A percentile compares a stretch with the other conserved stretches of the same genome.
Evolutionary conservation across 805 yeast species (phyloP).

Genomic region (Starmerella riodocensis): DNA sequence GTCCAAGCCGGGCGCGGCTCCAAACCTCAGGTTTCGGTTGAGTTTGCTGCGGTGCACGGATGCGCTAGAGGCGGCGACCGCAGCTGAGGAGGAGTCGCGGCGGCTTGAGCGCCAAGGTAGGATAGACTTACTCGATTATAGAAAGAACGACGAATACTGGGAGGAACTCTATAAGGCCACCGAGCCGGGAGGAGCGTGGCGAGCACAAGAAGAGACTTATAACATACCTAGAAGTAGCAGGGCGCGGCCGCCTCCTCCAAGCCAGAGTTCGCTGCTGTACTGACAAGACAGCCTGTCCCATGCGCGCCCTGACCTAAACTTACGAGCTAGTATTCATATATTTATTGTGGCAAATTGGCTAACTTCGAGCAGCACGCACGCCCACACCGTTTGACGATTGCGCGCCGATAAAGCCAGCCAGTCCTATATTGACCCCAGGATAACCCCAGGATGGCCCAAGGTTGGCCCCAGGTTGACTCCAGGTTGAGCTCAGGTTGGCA

Average conservation of each 20-base stretch:
- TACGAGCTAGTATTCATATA: not conserved
- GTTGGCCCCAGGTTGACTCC: no score
- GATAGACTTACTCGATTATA: conserved; percentile 5
- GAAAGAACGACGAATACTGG: conserved; percentile 6
- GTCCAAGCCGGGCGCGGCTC: conserved; percentile 1
- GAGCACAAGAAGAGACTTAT: conserved; percentile 10
- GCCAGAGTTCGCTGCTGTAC: conserved; percentile 11
- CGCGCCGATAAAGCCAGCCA: no score
- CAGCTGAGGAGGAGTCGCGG: conserved; percentile 4
- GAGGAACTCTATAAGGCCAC: conserved; percentile 14
- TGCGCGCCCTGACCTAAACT: no score
- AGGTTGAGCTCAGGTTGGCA: no score
- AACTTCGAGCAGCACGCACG: no score
- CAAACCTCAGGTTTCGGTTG: conserved; percentile 5
- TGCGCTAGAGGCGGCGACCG: conserved; percentile 5
- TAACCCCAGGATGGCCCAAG: no score
- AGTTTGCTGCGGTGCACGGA: conserved; percentile 5
- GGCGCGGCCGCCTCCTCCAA: conserved; percentile 17
- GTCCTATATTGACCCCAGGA: no score
- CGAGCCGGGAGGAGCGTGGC: conserved; percentile 10
- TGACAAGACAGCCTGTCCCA: not conserved
- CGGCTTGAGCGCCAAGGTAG: conserved; percentile 7
- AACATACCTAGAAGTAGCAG: conserved; percentile 8
- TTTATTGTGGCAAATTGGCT: no score
- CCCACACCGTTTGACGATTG: no score